Evolutionary conservation across 768 basidiomycete species (phyloP), one percentile per base, ranked within the genome.

Genomic region (Podaxis sp.): DNA sequence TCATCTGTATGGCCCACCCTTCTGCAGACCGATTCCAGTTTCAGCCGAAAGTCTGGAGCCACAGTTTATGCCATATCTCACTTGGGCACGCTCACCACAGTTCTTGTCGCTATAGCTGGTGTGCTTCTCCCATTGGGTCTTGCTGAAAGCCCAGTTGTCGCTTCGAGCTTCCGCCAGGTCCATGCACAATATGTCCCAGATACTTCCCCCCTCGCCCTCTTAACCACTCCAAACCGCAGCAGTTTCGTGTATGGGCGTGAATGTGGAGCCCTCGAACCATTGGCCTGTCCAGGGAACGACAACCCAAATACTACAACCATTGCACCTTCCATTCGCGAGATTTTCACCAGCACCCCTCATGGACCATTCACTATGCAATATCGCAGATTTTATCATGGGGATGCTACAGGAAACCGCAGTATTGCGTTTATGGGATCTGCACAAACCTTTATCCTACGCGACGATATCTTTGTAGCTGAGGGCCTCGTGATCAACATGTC

Each of bases 361-460:
- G 63, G 69, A 13, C 63, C 68, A 11, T 69, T 71, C 29, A 59
- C 47, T 24, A 71, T 71, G 68, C 63, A 68, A 56, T 70, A 65
- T 52, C 43, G 70, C 3, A 57, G 63, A 17, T 69, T 63, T 38
- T 69, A 65, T 33, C 36, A 63, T 5, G 63, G 60, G 2, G 52
- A 38, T 4, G 54, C 29, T 53, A 5, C 57, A 57, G 0, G 33
- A 60, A 53, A 66, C 67, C 4, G 33, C 11, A 60, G 59, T n/a
- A 13, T 25, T 17, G 50, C 50, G 2, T 17, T 60, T 25, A 13
- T 25, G 6, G 51, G 36, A 11, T 27, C 38, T 2, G 37, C 59
- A 0, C 19, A 60, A 15, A 17, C 38, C 6, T 19, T 71, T 5
- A 57, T 71, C 50, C 53, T 71, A 19, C 66, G 67, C 29, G 43